phyloP scores from a whole-genome alignment of 1,284 basidiomycete species.

The Ceratobasidium sp. region DNA sequence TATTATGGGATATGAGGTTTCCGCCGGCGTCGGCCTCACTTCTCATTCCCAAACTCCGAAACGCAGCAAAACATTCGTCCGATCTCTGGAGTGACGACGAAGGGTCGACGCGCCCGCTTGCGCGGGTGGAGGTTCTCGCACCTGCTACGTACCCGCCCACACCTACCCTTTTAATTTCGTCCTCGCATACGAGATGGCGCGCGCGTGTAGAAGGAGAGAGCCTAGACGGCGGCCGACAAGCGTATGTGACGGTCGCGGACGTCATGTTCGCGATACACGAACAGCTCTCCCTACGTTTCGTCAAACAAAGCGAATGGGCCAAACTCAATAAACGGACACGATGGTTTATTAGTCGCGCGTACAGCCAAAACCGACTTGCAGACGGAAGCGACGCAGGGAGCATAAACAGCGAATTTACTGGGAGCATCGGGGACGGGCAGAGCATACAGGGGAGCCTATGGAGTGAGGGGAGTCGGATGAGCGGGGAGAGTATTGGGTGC shows the following conservation, averaged over 20 bases:
- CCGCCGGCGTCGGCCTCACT: slow-evolving; percentile 41
- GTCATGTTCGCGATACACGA: slow-evolving; percentile 27
- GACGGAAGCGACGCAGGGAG: slow-evolving; percentile 28
- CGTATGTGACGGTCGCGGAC: slow-evolving; percentile 37
- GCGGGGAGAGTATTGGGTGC: slow-evolving; percentile 28
- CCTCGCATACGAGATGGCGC: slow-evolving; percentile 40
- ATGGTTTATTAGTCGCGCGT: slow-evolving; percentile 29
- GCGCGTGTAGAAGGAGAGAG: slow-evolving; percentile 18
- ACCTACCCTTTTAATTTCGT: slow-evolving; percentile 18
- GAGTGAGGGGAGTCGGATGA: slow-evolving; percentile 41
- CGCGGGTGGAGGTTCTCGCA: slow-evolving; percentile 8
- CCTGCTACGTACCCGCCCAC: slow-evolving; percentile 35
- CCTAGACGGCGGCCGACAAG: neutral
- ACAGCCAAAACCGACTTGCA: slow-evolving; percentile 13
- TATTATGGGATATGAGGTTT: slow-evolving; percentile 35
- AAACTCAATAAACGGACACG: slow-evolving; percentile 12
- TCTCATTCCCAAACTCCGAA: slow-evolving; percentile 30
- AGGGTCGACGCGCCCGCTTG: slow-evolving; percentile 7
- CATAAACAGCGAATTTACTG: slow-evolving; percentile 25
- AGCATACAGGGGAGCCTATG: slow-evolving; percentile 31
- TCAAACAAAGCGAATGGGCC: slow-evolving; percentile 39
- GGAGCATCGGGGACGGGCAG: neutral
- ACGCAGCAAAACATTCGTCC: slow-evolving; percentile 5
- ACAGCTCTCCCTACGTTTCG: slow-evolving; percentile 35
- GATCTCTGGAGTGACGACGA: slow-evolving; percentile 18